These are phyloP conservation scores for Paraphaeosphaeria minitans DNA, from an alignment of 2,329 filamentous ascomycete species.

Conservation along the genomic window DNA sequence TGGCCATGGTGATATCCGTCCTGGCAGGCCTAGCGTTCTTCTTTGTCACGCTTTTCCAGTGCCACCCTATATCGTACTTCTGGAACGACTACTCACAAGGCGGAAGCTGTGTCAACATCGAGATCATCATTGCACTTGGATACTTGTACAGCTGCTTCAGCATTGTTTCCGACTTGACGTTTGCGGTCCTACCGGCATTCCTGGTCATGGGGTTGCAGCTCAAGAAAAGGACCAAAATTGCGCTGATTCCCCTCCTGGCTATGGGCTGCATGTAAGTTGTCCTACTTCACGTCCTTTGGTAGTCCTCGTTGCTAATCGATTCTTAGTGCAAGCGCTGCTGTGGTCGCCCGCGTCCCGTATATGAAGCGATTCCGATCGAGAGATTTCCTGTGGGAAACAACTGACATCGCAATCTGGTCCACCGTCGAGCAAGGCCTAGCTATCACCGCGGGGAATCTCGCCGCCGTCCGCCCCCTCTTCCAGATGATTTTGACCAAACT, in stretches of 20 bases:
- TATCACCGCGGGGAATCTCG: constrained; percentile 44
- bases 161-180: constrained; percentile 55
- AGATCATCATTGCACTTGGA: constrained; percentile 49
- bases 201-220: constrained; percentile 59
- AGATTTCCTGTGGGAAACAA: constrained; percentile 44
- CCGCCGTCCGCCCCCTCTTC: constrained; percentile 43
- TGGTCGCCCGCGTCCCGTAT: constrained; percentile 39
- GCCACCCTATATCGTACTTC: constrained; percentile 56
- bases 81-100: constrained; percentile 49
- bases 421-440: constrained; percentile 44
- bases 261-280: constrained; percentile 56
- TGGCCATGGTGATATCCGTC: constrained; percentile 43
- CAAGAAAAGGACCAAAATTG: constrained; percentile 55
- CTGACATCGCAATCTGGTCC: constrained; percentile 47
- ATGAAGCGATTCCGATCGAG: constrained; percentile 33
- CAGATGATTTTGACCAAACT: constrained; percentile 29
- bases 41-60: constrained; percentile 58
- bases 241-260: constrained; percentile 55
- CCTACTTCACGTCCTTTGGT: background rate
- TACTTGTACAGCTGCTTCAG: constrained; percentile 56
- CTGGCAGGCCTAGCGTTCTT: constrained; percentile 49
- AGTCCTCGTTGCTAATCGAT: constrained; percentile 9
- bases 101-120: constrained; percentile 51
- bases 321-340: constrained; percentile 38
- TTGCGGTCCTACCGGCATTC: constrained; percentile 57